Percentiles rank a stretch among this genome's conserved stretches.
These are phyloP conservation scores for Thinopyrum elongatum DNA, from an alignment of 176 grass and related monocot species.

Conservation along the genomic window DNA sequence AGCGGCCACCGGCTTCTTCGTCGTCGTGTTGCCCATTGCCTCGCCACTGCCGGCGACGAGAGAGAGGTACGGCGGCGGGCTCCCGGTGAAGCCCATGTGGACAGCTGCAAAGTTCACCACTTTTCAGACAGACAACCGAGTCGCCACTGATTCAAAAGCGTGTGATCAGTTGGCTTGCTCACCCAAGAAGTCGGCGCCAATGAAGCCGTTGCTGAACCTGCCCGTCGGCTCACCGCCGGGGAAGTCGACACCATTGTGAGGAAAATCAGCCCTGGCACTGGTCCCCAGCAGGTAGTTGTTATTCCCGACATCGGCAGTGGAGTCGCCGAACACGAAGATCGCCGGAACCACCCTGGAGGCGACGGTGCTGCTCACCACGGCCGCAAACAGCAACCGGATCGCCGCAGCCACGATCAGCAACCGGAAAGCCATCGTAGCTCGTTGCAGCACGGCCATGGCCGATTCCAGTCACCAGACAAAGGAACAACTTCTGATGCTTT, in stretches of 20 bases:
- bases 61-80: slow-evolving; percentile 64
- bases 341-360: slow-evolving; percentile 32
- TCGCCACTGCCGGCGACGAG: slow-evolving; percentile 20
- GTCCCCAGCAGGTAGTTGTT: slow-evolving; percentile 45
- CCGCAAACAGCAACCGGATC: slow-evolving; percentile 2
- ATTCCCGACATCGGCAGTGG: slow-evolving; percentile 66
- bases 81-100: slow-evolving; percentile 53
- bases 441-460: slow-evolving; percentile 2
- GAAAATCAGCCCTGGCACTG: slow-evolving; percentile 55
- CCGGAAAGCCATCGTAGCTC: not conserved
- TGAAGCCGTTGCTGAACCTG: slow-evolving; percentile 80
- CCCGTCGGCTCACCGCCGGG: slow-evolving; percentile 53
- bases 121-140: not conserved
- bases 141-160: not conserved
- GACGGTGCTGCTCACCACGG: no score
- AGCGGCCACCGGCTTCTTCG: slow-evolving; percentile 4
- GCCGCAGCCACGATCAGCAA: not conserved
- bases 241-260: slow-evolving; percentile 76
- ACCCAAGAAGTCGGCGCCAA: slow-evolving; percentile 65
- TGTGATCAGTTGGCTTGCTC: not conserved
- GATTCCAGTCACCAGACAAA: not conserved
- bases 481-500: not conserved
- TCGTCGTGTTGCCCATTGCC: not conserved
- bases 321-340: slow-evolving; percentile 78
- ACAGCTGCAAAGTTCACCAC: slow-evolving; percentile 27